phyloP scores from a whole-genome alignment of 805 yeast genomes.

The Wickerhamiella alocasiicola region DNA sequence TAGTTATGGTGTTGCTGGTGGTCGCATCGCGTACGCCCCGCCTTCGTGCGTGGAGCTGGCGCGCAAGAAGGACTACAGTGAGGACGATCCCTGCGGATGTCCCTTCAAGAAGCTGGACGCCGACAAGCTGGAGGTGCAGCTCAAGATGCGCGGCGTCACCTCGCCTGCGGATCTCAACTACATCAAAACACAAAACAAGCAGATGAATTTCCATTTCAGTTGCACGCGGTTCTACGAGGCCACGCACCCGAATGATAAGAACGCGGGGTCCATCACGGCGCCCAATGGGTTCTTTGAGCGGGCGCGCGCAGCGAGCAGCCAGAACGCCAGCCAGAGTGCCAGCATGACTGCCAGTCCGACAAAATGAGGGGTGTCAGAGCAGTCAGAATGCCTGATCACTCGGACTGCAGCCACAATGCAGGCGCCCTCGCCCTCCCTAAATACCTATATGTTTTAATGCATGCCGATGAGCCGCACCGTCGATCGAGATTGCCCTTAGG shows the following conservation, averaged over 20 bases:
- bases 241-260: slow-evolving; percentile 33
- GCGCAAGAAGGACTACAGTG: slow-evolving; percentile 53
- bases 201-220: slow-evolving; percentile 68
- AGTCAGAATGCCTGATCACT: no score
- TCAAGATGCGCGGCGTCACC: slow-evolving; percentile 51
- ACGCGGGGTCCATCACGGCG: slow-evolving; percentile 51
- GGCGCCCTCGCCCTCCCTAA: no score
- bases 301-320: slow-evolving; percentile 2
- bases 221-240: slow-evolving; percentile 81
- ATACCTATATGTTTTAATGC: no score
- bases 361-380: no score
- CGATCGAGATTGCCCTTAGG: no score
- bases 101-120: slow-evolving; percentile 68
- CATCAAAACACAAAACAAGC: slow-evolving; percentile 54
- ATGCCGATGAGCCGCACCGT: no score
- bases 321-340: no score
- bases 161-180: slow-evolving; percentile 44
- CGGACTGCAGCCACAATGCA: no score
- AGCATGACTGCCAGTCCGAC: no score
- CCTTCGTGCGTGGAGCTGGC: slow-evolving; percentile 72
- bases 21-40: slow-evolving; percentile 72
- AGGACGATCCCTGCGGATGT: slow-evolving; percentile 76
- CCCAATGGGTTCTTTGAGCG: slow-evolving; percentile 65
- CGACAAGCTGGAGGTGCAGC: slow-evolving; percentile 46
- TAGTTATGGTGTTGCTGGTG: slow-evolving; percentile 85